Conservation (phyloP, 306 rosid species). For the Biancaea sappan region DNA sequence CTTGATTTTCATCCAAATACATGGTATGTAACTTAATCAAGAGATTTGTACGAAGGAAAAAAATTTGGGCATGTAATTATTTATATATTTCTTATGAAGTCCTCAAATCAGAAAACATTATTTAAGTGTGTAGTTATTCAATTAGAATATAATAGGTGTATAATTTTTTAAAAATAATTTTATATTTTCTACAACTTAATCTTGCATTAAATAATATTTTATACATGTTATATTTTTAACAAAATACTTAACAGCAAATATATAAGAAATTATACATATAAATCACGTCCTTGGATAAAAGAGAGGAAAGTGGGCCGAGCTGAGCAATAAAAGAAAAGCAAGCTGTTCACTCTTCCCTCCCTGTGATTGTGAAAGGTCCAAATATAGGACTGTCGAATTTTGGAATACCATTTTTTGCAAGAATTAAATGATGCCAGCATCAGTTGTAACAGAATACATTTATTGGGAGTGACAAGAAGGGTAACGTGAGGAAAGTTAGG, state of each 20-base stretch:
- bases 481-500: conserved; percentile 19
- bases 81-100: too few relatives aligned
- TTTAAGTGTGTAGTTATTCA: too few relatives aligned
- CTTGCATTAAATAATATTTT: too few relatives aligned
- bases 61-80: too few relatives aligned
- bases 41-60: background rate
- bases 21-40: conserved; percentile 10
- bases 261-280: too few relatives aligned
- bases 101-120: too few relatives aligned
- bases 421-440: conserved; percentile 34
- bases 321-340: background rate
- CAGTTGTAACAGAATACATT: conserved; percentile 38
- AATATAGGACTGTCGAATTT: background rate
- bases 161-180: too few relatives aligned
- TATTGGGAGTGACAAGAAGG: conserved; percentile 27
- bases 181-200: too few relatives aligned
- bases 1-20: background rate
- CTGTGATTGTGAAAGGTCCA: background rate
- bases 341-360: background rate
- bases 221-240: too few relatives aligned
- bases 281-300: too few relatives aligned
- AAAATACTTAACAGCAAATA: too few relatives aligned
- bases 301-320: background rate
- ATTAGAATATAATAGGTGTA: too few relatives aligned
- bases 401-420: conserved; percentile 2